Evolutionary conservation across 108 stramenopile genomes (phyloP), one percentile per base, ranked within the genome.

Genomic region (Cyclotella distinguenda): DNA sequence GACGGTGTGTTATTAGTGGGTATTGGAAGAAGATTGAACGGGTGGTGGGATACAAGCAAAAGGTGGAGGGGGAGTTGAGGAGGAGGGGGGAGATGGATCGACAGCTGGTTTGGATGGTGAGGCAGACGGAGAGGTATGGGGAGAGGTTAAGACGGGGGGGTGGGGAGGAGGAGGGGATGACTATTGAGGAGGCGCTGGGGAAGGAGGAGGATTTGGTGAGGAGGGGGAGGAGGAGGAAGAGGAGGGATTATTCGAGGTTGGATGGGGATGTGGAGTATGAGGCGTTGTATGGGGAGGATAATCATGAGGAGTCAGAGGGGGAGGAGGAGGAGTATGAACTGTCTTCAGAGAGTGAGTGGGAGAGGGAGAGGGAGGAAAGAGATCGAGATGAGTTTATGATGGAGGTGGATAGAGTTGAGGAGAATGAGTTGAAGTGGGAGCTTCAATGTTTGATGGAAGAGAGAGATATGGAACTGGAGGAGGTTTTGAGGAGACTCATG

Each of bases 31-130:
- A 93, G 66, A 85, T 95, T 42, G 89, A 93, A 75, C 57, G 84
- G 9, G 81, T 95, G 44, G 81, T 95, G 61, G 82, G 85, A 21
- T 87, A 86, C 62, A 90, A 85, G 58, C 93, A 95, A 78, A 75
- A 78, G 60, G 25, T 82, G 25, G 63, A 72, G 28, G 84, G 82
- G 38, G 90, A 96, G 40, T 57, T 59, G 40, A 60, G 61, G 27
- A 72, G 87, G 31, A 57, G 82, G 54, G 70, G 53, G 78, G 93
- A 87, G 32, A 96, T 95, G 93, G 94, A 96, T 65, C 77, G 82
- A 46, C 87, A 91, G 27, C 68, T 96, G 54, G 88, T 91, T 4
- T 62, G 57, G 18, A 66, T 95, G 59, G 90, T 95, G 28, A 62
- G 79, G 64, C 85, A 90, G 75, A 93, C 95, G 26, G 92, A 96